phyloP scores from a whole-genome alignment of 495 filamentous ascomycete genomes.

The Neurospora sp. region DNA sequence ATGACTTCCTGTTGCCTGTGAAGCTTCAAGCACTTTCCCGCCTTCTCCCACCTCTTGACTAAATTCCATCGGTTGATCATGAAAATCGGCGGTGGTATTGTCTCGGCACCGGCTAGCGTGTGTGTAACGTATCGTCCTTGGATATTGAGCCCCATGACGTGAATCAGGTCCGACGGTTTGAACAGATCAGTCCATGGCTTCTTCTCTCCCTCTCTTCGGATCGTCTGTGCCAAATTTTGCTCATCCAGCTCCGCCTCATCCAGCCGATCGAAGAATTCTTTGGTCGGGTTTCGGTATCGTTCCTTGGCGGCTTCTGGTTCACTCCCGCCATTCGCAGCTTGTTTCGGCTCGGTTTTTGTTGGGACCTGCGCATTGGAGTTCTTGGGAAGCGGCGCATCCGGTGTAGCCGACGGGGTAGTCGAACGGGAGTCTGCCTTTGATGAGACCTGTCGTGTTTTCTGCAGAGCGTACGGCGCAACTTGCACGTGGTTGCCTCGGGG shows the following conservation, averaged over 20 bases:
- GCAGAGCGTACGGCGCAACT: not conserved
- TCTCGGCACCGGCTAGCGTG: slow-evolving; percentile 27
- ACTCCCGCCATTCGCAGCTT: not conserved
- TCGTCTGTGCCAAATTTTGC: not conserved
- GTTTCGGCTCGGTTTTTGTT: not conserved
- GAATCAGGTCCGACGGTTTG: slow-evolving; percentile 27
- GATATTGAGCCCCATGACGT: slow-evolving; percentile 42
- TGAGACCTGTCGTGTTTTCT: not conserved
- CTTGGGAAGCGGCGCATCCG: not conserved
- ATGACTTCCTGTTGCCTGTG: slow-evolving; percentile 4
- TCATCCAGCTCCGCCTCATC: not conserved
- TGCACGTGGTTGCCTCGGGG: not conserved
- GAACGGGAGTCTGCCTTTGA: not conserved
- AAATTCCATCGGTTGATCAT: slow-evolving; percentile 15
- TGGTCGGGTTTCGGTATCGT: not conserved
- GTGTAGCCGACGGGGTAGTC: not conserved
- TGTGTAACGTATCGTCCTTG: slow-evolving; percentile 43
- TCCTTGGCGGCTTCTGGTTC: not conserved
- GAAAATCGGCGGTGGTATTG: slow-evolving; percentile 20
- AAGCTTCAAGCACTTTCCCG: slow-evolving; percentile 15
- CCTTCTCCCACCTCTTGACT: slow-evolving; percentile 13
- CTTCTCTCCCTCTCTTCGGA: not conserved
- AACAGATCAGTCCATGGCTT: not conserved
- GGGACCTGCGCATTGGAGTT: not conserved
- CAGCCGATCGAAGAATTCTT: not conserved